phyloP scores from a whole-genome alignment of 2,329 filamentous ascomycete species.

The Didymella pomorum region DNA sequence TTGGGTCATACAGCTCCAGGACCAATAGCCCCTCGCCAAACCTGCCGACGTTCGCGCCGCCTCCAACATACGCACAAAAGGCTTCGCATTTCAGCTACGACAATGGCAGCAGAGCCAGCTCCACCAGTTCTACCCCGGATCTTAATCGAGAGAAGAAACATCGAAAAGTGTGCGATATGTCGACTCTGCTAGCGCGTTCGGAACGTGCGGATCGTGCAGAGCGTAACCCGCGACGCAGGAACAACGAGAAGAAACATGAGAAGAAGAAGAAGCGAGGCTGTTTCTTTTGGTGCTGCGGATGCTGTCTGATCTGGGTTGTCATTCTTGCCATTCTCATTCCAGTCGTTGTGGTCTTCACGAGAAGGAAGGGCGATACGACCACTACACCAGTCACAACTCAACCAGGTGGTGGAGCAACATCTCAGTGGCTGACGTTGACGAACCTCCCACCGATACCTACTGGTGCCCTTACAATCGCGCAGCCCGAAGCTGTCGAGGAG shows the following conservation, averaged over 20 bases:
- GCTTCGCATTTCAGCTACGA: constrained; percentile 39
- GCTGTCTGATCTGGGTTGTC: constrained; percentile 45
- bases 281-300: constrained; percentile 48
- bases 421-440: constrained; percentile 82
- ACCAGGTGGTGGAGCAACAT: constrained; percentile 24
- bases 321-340: constrained; percentile 53
- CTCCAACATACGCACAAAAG: constrained; percentile 39
- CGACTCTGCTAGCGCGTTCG: constrained; percentile 33
- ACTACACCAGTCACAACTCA: constrained; percentile 21
- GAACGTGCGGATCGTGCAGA: constrained; percentile 13
- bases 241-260: constrained; percentile 32
- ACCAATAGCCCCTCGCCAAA: constrained; percentile 27
- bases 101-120: constrained; percentile 37
- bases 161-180: constrained; percentile 42
- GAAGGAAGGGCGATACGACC: constrained; percentile 51
- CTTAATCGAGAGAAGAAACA: constrained; percentile 41
- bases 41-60: constrained; percentile 44
- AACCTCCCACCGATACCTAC: constrained; percentile 87
- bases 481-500: constrained; percentile 71
- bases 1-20: constrained; percentile 20
- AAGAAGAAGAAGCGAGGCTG: constrained; percentile 44
- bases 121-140: constrained; percentile 32
- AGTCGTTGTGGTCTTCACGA: constrained; percentile 46
- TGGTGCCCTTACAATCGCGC: constrained; percentile 79
- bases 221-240: constrained; percentile 25